phyloP scores from a whole-genome alignment of 441 rosid genomes.

The Syzygium malaccense region DNA sequence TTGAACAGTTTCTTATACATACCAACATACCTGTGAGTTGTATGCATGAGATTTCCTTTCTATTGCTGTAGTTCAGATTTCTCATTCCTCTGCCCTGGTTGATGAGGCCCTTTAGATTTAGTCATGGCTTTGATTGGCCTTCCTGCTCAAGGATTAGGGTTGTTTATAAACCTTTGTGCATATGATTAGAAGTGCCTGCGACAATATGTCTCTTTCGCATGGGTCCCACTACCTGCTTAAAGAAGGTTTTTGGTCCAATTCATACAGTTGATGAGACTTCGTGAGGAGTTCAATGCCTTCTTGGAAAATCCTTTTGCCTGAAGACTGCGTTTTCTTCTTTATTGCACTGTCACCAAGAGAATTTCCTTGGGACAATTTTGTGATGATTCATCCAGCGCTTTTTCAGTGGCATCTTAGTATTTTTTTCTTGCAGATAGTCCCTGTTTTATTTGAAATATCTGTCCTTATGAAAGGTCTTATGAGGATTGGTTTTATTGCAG shows the following conservation, averaged over 20 bases:
- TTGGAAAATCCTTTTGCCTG: background rate
- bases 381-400: background rate
- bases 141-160: background rate
- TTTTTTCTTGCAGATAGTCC: background rate
- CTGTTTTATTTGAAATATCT: background rate
- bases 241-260: background rate
- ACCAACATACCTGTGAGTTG: constrained; percentile 76
- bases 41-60: background rate
- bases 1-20: constrained; percentile 73
- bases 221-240: background rate
- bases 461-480: background rate
- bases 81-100: background rate
- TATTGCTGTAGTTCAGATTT: background rate
- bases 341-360: background rate
- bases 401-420: background rate
- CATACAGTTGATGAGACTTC: background rate
- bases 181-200: background rate
- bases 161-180: background rate
- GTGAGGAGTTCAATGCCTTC: background rate
- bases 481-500: constrained; percentile 27
- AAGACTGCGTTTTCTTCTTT: background rate
- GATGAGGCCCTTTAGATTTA: background rate
- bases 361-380: background rate
- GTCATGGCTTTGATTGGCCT: background rate
- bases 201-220: background rate